These are phyloP conservation scores for Paramecium sexaurelia DNA, from an alignment of 73 alveolate species.

Conservation along the genomic window DNA sequence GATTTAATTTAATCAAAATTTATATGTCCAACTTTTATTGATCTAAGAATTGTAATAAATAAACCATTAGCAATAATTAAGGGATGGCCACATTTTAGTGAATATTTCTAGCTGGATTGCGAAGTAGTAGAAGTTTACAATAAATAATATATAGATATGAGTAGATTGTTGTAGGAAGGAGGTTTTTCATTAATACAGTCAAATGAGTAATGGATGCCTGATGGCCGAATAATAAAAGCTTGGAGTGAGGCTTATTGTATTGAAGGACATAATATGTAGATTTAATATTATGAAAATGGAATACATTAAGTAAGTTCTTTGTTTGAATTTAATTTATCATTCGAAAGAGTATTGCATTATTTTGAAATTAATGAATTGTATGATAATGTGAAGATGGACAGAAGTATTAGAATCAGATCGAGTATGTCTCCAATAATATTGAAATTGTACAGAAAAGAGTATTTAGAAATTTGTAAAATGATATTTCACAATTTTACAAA, in stretches of 20 bases:
- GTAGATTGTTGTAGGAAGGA: constrained; percentile 12
- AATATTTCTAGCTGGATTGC: constrained; percentile 59
- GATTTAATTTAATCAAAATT: constrained; percentile 20
- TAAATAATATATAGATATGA: neutral
- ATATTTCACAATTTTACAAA: constrained; percentile 63
- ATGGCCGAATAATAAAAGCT: constrained; percentile 13
- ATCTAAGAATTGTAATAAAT: constrained; percentile 44
- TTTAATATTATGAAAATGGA: neutral
- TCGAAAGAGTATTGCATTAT: constrained; percentile 34
- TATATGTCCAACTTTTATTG: constrained; percentile 62
- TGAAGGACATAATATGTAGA: constrained; percentile 33
- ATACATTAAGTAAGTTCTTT: neutral
- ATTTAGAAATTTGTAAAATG: constrained; percentile 54
- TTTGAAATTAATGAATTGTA: constrained; percentile 25
- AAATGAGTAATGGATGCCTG: constrained; percentile 50
- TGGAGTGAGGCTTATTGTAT: constrained; percentile 57
- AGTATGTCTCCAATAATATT: constrained; percentile 40
- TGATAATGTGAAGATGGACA: constrained; percentile 18
- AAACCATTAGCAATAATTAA: constrained; percentile 55
- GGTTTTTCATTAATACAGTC: neutral
- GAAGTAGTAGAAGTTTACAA: constrained; percentile 5
- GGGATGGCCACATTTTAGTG: constrained; percentile 57
- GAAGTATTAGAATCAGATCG: constrained; percentile 59
- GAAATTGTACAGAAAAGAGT: constrained; percentile 62
- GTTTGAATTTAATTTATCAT: constrained; percentile 39